A percentile compares a stretch with the other conserved stretches of the same genome.
Conservation (phyloP, 2,329 filamentous ascomycete species). For the Scolecobasidium constrictum region DNA sequence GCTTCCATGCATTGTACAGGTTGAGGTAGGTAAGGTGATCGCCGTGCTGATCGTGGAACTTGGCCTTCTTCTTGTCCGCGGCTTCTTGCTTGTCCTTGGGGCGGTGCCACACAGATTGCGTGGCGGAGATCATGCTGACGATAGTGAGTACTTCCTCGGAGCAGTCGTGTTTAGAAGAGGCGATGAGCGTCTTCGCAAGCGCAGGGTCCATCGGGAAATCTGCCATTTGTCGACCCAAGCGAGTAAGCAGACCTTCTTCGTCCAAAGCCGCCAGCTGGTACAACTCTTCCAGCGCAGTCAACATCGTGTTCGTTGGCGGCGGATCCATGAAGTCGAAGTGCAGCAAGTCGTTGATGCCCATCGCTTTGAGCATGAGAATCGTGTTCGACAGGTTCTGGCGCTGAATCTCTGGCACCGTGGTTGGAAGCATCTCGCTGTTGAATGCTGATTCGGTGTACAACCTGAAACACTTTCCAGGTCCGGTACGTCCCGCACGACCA, state of each 20-base stretch:
- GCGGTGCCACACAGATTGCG: slow-evolving; percentile 77
- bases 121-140: slow-evolving; percentile 77
- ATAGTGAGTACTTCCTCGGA: slow-evolving; percentile 92
- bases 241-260: slow-evolving; percentile 86
- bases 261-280: slow-evolving; percentile 88
- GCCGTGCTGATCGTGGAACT: slow-evolving; percentile 90
- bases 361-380: slow-evolving; percentile 95
- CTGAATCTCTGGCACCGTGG: slow-evolving; percentile 93
- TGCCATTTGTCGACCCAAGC: slow-evolving; percentile 91
- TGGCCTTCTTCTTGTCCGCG: slow-evolving; percentile 93
- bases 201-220: slow-evolving; percentile 97
- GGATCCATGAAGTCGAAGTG: slow-evolving; percentile 99
- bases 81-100: slow-evolving; percentile 96
- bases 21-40: slow-evolving; percentile 93
- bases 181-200: slow-evolving; percentile 81
- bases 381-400: slow-evolving; percentile 85
- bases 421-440: slow-evolving; percentile 93
- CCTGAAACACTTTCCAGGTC: slow-evolving; percentile 90
- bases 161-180: slow-evolving; percentile 75
- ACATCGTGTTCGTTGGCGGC: slow-evolving; percentile 93
- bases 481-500: slow-evolving; percentile 85
- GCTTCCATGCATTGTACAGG: slow-evolving; percentile 96
- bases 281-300: slow-evolving; percentile 88
- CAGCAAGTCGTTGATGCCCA: slow-evolving; percentile 96
- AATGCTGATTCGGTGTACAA: slow-evolving; percentile 93